phyloP scores from a whole-genome alignment of 345 rosid genomes.

The Anastatica hierochuntica region DNA sequence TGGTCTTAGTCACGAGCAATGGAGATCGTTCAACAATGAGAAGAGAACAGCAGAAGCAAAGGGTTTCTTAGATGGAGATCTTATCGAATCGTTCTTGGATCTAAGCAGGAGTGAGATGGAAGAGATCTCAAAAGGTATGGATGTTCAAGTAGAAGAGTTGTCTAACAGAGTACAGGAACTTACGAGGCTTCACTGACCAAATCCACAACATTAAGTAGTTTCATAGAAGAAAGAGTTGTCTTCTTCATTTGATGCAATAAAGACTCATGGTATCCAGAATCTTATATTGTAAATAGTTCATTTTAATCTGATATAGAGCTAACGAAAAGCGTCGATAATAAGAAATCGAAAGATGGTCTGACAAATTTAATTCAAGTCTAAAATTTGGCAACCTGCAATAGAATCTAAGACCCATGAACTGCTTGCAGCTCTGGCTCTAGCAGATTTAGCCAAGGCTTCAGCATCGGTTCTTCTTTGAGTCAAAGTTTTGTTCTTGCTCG shows the following conservation, averaged over 20 bases:
- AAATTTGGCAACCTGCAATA: constrained; percentile 47
- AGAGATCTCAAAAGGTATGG: constrained; percentile 61
- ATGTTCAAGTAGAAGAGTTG: constrained; percentile 71
- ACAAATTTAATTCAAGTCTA: constrained; percentile 1
- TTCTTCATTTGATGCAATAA: too few species aligned
- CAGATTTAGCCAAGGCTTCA: constrained; percentile 50
- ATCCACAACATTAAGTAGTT: too few species aligned
- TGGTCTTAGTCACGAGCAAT: constrained; percentile 92
- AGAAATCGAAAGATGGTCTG: neutral
- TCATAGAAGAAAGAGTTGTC: too few species aligned
- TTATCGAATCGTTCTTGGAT: constrained; percentile 86
- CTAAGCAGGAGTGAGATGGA: constrained; percentile 75
- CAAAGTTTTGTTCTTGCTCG: constrained; percentile 34
- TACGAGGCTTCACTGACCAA: constrained; percentile 70
- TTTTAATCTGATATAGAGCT: too few species aligned
- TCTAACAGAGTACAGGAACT: constrained; percentile 90
- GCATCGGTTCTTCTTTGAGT: constrained; percentile 44
- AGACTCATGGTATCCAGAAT: too few species aligned
- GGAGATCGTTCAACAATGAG: constrained; percentile 92
- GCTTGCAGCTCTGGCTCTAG: constrained; percentile 58
- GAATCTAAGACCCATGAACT: constrained; percentile 78
- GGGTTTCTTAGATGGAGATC: constrained; percentile 85
- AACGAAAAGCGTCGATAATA: neutral
- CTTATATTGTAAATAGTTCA: too few species aligned
- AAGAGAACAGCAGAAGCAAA: constrained; percentile 80